phyloP scores from a whole-genome alignment of 2,329 filamentous ascomycete species.

The Calcarisporium arbuscula region DNA sequence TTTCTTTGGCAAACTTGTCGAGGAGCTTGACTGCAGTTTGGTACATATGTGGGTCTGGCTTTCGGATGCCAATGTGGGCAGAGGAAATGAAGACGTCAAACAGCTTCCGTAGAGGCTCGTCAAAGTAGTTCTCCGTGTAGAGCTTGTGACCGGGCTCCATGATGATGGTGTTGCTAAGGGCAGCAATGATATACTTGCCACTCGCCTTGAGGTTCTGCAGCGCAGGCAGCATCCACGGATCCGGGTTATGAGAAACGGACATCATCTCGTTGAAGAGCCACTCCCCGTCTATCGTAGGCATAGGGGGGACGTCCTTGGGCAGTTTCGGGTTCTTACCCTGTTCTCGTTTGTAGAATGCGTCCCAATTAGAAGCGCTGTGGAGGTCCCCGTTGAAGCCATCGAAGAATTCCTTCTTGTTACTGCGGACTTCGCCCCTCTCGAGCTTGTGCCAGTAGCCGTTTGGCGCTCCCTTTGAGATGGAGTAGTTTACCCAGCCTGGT shows the following conservation, averaged over 20 bases:
- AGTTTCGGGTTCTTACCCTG: constrained; percentile 34
- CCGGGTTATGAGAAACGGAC: constrained; percentile 59
- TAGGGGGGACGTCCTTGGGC: constrained; percentile 43
- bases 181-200: constrained; percentile 66
- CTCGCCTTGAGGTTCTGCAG: constrained; percentile 60
- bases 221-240: constrained; percentile 86
- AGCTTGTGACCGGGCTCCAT: constrained; percentile 72
- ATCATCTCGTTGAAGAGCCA: constrained; percentile 91
- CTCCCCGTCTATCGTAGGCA: constrained; percentile 71
- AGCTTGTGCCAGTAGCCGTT: constrained; percentile 82
- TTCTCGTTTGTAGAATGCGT: constrained; percentile 49
- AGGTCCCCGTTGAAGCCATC: constrained; percentile 69
- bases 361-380: constrained; percentile 60
- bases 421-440: constrained; percentile 73
- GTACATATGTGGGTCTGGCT: constrained; percentile 82
- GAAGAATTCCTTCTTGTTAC: constrained; percentile 71
- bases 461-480: constrained; percentile 72
- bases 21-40: constrained; percentile 62
- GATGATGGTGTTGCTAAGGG: constrained; percentile 83
- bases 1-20: constrained; percentile 53
- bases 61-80: constrained; percentile 80
- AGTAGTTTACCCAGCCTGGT: constrained; percentile 84
- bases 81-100: constrained; percentile 89
- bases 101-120: constrained; percentile 53
- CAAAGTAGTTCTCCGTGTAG: constrained; percentile 41